Evolutionary conservation across 768 basidiomycete genomes (phyloP).

Genomic region (Trametes cinnabarina): DNA sequence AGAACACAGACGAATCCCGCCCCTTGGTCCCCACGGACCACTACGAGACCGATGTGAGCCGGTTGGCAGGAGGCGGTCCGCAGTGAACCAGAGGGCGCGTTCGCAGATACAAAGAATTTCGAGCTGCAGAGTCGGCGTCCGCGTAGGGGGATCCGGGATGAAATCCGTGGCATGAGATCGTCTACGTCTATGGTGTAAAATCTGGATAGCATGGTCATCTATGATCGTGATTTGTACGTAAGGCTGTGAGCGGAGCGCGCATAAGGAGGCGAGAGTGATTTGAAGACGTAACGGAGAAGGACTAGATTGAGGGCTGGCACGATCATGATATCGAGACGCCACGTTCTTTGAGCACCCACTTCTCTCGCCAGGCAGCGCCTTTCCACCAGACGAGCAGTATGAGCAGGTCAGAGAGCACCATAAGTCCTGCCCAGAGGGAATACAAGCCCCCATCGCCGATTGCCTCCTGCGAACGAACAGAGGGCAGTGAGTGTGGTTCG

Average conservation of each 20-base stretch:
- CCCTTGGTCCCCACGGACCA: neutral
- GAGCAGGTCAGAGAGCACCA: conserved; percentile 51
- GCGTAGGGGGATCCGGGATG: neutral
- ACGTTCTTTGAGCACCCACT: conserved; percentile 44
- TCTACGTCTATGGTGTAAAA: neutral
- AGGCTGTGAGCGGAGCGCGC: neutral
- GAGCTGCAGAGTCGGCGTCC: neutral
- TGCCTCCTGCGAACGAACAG: conserved; percentile 41
- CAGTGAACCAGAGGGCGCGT: no score
- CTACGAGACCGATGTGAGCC: neutral
- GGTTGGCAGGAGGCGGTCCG: neutral
- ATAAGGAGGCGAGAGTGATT: neutral
- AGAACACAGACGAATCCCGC: conserved; percentile 2
- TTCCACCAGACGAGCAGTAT: conserved; percentile 60
- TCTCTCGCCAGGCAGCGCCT: conserved; percentile 58
- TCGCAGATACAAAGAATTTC: no score
- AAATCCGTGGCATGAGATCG: neutral
- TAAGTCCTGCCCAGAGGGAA: conserved; percentile 58
- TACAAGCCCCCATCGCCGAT: conserved; percentile 83
- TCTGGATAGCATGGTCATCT: neutral
- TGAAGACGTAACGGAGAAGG: neutral
- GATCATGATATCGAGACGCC: conserved; percentile 1
- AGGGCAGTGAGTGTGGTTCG: neutral
- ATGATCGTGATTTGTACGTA: neutral
- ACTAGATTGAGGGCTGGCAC: neutral